Evolutionary conservation across 345 rosid genomes (phyloP).

Genomic region (Bruguiera sexangula): DNA sequence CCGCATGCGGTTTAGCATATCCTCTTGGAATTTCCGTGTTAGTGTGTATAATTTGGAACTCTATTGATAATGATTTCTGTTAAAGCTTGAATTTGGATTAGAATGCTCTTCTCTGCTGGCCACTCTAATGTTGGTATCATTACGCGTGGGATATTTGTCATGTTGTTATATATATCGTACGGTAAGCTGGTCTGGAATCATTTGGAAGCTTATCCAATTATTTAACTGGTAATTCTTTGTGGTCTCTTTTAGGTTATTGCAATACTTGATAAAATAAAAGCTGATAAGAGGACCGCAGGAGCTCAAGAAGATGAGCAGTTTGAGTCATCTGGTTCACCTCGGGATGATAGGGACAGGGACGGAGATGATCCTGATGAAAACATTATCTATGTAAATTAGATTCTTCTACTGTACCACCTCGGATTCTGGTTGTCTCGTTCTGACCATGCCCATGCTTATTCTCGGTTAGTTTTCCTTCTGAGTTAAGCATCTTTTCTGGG

Average conservation of each 20-base stretch:
- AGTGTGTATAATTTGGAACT: too few relatives aligned
- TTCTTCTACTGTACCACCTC: neutral
- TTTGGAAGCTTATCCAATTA: neutral
- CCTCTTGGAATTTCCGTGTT: too few relatives aligned
- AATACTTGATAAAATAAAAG: conserved; percentile 72
- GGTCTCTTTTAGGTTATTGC: conserved; percentile 60
- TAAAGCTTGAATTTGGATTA: neutral
- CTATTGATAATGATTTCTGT: neutral
- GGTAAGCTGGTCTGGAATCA: too few relatives aligned
- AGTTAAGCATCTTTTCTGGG: neutral
- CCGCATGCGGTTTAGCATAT: too few relatives aligned
- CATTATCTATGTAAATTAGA: conserved; percentile 69
- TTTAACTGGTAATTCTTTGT: too few relatives aligned
- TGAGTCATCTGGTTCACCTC: conserved; percentile 34
- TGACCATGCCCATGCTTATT: neutral
- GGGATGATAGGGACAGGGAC: conserved; percentile 55
- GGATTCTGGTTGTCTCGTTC: neutral
- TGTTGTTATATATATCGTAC: neutral
- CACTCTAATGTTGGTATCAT: too few relatives aligned
- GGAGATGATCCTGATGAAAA: conserved; percentile 70
- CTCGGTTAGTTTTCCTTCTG: conserved; percentile 21
- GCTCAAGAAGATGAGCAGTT: conserved; percentile 26
- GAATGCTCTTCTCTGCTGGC: too few relatives aligned
- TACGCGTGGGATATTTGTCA: neutral
- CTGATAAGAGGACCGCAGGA: conserved; percentile 41